A percentile compares a stretch with the other conserved stretches of the same genome.
Evolutionary conservation across 371 early-diverging fungal genomes (phyloP).

Genomic region (Circinella umbellata): DNA sequence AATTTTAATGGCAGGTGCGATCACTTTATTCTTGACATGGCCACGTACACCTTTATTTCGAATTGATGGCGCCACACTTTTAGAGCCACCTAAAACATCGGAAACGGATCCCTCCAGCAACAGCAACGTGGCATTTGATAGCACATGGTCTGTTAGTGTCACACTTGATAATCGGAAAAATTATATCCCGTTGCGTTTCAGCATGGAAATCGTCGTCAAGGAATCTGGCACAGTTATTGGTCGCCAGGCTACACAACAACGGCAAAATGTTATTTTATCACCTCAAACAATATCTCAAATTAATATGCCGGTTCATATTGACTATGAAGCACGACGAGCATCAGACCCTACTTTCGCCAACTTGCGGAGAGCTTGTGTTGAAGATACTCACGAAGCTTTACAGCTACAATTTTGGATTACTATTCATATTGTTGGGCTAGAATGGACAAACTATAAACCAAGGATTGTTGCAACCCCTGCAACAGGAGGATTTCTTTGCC

Average conservation of each 20-base stretch:
- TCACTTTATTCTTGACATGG: slow-evolving; percentile 29
- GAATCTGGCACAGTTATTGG: slow-evolving; percentile 35
- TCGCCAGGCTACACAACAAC: slow-evolving; percentile 11
- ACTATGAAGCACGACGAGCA: slow-evolving; percentile 37
- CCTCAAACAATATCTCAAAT: slow-evolving; percentile 26
- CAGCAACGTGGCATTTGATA: slow-evolving; percentile 32
- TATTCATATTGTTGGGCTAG: slow-evolving; percentile 31
- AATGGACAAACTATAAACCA: slow-evolving; percentile 40
- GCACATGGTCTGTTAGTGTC: slow-evolving; percentile 31
- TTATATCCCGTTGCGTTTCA: slow-evolving; percentile 30
- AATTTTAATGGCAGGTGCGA: slow-evolving; percentile 15
- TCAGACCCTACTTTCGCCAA: slow-evolving; percentile 37
- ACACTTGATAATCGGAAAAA: slow-evolving; percentile 39
- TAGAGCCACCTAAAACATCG: slow-evolving; percentile 16
- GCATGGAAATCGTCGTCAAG: slow-evolving; percentile 26
- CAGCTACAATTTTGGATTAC: slow-evolving; percentile 41
- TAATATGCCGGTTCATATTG: slow-evolving; percentile 32
- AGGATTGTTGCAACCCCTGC: slow-evolving; percentile 34
- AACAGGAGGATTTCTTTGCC: slow-evolving; percentile 27
- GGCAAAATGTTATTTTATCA: slow-evolving; percentile 13
- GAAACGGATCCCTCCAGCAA: slow-evolving; percentile 26
- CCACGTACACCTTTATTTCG: slow-evolving; percentile 39
- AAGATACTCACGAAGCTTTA: slow-evolving; percentile 18
- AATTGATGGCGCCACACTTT: slow-evolving; percentile 30
- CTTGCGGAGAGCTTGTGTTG: slow-evolving; percentile 31